A percentile compares a stretch with the other conserved stretches of the same genome.
phyloP scores from a whole-genome alignment of 371 early-diverging fungal species.

The Mortierella sp. region DNA sequence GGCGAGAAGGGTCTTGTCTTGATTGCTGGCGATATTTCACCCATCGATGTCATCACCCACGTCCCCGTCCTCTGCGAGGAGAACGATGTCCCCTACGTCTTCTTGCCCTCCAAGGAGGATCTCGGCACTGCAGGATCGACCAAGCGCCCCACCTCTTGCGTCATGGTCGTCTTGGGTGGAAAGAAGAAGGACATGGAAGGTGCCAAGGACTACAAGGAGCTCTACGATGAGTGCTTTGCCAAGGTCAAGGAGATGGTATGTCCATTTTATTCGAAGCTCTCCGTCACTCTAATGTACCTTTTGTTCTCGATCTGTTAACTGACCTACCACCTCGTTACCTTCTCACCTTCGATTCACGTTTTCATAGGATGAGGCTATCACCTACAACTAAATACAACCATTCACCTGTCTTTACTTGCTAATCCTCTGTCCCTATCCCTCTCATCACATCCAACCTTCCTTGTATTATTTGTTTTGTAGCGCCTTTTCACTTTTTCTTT shows the following conservation, averaged over 20 bases:
- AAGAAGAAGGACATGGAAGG: constrained; percentile 77
- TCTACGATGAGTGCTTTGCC: constrained; percentile 81
- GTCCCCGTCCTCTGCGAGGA: constrained; percentile 99
- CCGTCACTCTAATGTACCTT: not conserved
- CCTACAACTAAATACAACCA: constrained; percentile 28
- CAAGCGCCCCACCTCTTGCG: constrained; percentile 94
- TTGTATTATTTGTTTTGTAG: constrained; percentile 23
- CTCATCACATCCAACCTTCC: constrained; percentile 8
- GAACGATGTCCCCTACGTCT: constrained; percentile 93
- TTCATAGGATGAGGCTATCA: constrained; percentile 52
- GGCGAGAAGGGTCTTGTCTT: constrained; percentile 95
- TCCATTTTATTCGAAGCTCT: not conserved
- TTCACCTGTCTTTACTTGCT: not conserved
- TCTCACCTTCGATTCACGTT: not conserved
- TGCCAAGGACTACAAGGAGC: constrained; percentile 87
- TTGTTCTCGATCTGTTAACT: not conserved
- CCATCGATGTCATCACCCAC: constrained; percentile 98
- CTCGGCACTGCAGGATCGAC: constrained; percentile 93
- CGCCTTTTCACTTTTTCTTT: constrained; percentile 3
- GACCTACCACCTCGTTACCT: not conserved
- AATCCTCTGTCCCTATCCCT: not conserved
- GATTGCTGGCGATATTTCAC: constrained; percentile 97
- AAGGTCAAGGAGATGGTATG: constrained; percentile 78
- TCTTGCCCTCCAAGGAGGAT: constrained; percentile 94
- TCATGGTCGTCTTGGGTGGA: constrained; percentile 90